These are phyloP conservation scores for Fusarium duplospermum DNA, from an alignment of 2,329 filamentous ascomycete genomes.

Conservation along the genomic window DNA sequence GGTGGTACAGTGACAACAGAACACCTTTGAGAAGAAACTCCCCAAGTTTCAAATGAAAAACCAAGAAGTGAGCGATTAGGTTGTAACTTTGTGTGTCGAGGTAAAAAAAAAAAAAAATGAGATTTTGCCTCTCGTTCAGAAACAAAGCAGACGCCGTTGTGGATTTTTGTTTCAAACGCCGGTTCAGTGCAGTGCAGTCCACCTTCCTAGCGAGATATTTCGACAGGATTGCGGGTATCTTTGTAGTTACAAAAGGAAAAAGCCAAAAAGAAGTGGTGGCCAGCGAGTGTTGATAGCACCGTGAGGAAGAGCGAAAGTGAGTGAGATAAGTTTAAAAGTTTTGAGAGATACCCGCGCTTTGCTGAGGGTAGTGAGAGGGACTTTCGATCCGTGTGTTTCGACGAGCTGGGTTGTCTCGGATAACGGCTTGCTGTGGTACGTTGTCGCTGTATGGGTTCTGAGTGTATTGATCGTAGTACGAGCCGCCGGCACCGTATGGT, in stretches of 20 bases:
- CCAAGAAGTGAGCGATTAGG: slow-evolving; percentile 29
- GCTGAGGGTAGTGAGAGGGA: slow-evolving; percentile 87
- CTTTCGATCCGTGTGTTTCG: slow-evolving; percentile 96
- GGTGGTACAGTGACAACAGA: neutral
- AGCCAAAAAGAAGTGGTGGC: slow-evolving; percentile 1
- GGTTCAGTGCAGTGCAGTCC: slow-evolving; percentile 32
- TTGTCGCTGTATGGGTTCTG: slow-evolving; percentile 66
- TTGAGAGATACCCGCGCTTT: slow-evolving; percentile 94
- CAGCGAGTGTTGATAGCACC: slow-evolving; percentile 10
- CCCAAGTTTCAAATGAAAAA: slow-evolving; percentile 3
- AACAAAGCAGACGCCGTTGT: slow-evolving; percentile 28
- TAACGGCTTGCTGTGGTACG: slow-evolving; percentile 70
- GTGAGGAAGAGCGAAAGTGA: neutral
- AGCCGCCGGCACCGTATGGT: slow-evolving; percentile 59
- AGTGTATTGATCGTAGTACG: slow-evolving; percentile 71
- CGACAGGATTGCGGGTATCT: slow-evolving; percentile 46
- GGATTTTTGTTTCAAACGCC: slow-evolving; percentile 18
- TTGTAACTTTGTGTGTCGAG: slow-evolving; percentile 1
- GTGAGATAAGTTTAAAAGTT: slow-evolving; percentile 77
- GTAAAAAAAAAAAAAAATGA: neutral
- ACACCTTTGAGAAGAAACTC: neutral
- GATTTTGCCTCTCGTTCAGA: neutral
- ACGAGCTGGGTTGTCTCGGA: slow-evolving; percentile 90
- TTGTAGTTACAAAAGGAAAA: slow-evolving; percentile 37
- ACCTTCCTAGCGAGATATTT: slow-evolving; percentile 43